Conservation (phyloP, 257 asterid genomes). For the Solanum ossicruentum region DNA sequence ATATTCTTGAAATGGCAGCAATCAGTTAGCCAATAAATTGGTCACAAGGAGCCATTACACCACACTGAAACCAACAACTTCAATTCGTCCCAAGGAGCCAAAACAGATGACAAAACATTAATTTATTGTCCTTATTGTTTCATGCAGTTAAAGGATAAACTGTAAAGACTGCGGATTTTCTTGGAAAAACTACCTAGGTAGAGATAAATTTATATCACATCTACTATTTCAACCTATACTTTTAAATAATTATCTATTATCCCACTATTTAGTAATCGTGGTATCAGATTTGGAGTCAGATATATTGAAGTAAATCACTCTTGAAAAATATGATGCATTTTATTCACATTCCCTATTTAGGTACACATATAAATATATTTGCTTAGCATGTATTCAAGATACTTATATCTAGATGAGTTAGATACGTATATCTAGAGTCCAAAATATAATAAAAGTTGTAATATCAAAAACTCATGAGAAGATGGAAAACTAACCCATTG, state of each 20-base stretch:
- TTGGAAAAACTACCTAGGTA: no score
- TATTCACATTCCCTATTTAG: no score
- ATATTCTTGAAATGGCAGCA: background rate
- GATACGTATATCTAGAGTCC: no score
- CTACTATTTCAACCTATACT: background rate
- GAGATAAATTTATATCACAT: background rate
- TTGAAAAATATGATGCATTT: no score
- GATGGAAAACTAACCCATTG: no score
- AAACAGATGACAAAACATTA: background rate
- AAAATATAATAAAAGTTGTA: no score
- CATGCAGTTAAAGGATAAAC: background rate
- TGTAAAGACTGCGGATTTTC: background rate
- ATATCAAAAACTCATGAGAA: no score
- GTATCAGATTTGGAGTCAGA: background rate
- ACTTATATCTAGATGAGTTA: no score
- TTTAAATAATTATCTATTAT: background rate
- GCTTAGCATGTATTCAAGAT: no score
- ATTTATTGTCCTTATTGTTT: background rate
- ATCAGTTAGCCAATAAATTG: background rate
- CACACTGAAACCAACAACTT: background rate
- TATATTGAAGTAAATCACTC: no score
- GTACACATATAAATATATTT: no score
- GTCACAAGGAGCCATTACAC: background rate
- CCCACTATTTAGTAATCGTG: background rate
- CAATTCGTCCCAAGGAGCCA: background rate